Evolutionary conservation across 1,284 basidiomycete genomes (phyloP), one percentile per base, ranked within the genome.

Genomic region (Hypsizygus ulmarius): DNA sequence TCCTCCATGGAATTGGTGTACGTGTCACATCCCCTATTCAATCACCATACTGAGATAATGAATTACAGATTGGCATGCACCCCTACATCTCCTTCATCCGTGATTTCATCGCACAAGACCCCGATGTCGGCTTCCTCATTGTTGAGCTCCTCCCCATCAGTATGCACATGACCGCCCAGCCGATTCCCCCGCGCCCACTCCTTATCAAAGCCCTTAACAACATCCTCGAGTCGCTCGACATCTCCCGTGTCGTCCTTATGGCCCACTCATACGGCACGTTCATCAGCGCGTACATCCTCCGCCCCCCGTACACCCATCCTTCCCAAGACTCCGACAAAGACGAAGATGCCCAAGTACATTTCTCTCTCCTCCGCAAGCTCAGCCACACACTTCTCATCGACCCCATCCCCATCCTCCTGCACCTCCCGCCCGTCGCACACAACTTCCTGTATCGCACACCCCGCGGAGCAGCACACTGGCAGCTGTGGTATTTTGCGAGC

Each of bases 211-310:
- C 65, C 10, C 54, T 74, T 7, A 56, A 67, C 43, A 43, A 46
- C 7, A 74, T 81, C 43, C 70, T 85, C 30, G 65, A 69, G 30
- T 64, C 67, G 1, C 71, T 79, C 52, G 47, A 52, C 12, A 59
- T 79, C 44, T n/a, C 49, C 1, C 64, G 65, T 32, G 63, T 80
- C 45, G 73, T 79, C 36, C 56, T 86, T 33, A 68, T 64, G 0
- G 69, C 74, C 0, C 83, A 86, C 61, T 85, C 82, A 0, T 86
- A 80, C 57, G 81, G 83, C n/a, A 85, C 82, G 1, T 74, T 74
- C 51, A 44, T 82, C 40, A 67, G 73, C 9, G 73, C 74, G 11
- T 75, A 77, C 56, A 72, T 80, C 49, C 57, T 77, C 32, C 71
- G 66, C 40, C 64, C 65, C 30, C 59, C 66, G 4, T 33, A 28